These are phyloP conservation scores for Clonostachys chloroleuca DNA, from an alignment of 2,329 filamentous ascomycete species.

Conservation along the genomic window DNA sequence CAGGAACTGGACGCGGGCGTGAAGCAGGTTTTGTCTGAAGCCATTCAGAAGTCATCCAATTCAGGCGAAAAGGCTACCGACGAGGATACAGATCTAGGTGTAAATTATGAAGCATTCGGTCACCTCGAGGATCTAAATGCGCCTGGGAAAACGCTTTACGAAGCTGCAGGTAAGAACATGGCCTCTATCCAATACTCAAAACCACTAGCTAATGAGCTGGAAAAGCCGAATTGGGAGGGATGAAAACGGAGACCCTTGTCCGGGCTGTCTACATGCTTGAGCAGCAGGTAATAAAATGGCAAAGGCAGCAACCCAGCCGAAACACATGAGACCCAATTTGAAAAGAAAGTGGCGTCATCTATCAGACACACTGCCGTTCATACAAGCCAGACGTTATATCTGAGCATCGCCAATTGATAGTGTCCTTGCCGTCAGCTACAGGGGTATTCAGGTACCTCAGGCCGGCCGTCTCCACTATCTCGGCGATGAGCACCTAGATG, in stretches of 20 bases:
- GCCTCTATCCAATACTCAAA: too few relatives aligned
- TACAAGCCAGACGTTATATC: too few relatives aligned
- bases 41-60: too few relatives aligned
- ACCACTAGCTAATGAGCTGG: too few relatives aligned
- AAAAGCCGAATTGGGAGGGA: slow-evolving; percentile 8
- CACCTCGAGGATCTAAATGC: slow-evolving; percentile 21
- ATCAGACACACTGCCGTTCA: too few relatives aligned
- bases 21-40: not conserved
- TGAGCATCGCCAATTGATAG: too few relatives aligned
- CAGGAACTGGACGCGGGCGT: slow-evolving; percentile 12
- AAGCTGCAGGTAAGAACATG: slow-evolving; percentile 19
- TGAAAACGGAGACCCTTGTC: slow-evolving; percentile 23
- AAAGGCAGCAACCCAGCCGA: slow-evolving; percentile 9
- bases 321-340: not conserved
- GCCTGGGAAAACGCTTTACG: slow-evolving; percentile 21
- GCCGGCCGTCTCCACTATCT: too few relatives aligned
- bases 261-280: slow-evolving; percentile 32
- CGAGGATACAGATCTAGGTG: too few relatives aligned
- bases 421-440: too few relatives aligned
- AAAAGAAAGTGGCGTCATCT: not conserved
- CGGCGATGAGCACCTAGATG: too few relatives aligned
- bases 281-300: slow-evolving; percentile 24
- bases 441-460: too few relatives aligned
- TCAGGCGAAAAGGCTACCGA: too few relatives aligned
- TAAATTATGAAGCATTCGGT: slow-evolving; percentile 12